phyloP scores from a whole-genome alignment of 257 asterid species.

The Scutellaria barbata region DNA sequence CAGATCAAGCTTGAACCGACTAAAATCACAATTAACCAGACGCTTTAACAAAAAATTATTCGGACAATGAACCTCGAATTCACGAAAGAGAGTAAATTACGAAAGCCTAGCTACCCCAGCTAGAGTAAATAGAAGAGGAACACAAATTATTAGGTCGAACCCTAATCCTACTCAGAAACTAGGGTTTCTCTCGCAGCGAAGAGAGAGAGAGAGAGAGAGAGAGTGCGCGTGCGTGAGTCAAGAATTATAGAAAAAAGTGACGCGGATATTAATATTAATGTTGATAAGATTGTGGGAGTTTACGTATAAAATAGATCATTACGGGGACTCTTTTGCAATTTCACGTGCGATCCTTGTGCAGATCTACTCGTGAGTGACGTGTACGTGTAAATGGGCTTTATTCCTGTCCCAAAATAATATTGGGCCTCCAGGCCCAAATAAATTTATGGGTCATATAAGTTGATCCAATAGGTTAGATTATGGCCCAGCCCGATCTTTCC shows the following conservation, averaged over 20 bases:
- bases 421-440: no score
- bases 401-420: no score
- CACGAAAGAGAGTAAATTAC: constrained; percentile 3
- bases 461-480: not conserved
- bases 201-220: not conserved
- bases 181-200: constrained; percentile 40
- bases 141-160: constrained; percentile 21
- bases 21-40: constrained; percentile 15
- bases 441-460: no score
- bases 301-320: not conserved
- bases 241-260: constrained; percentile 11
- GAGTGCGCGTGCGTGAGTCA: not conserved
- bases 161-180: constrained; percentile 37
- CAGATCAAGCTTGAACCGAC: constrained; percentile 39
- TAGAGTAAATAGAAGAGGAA: constrained; percentile 13
- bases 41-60: not conserved
- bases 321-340: no score
- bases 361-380: no score
- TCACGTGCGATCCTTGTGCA: no score
- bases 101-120: not conserved
- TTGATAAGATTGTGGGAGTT: constrained; percentile 23
- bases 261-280: not conserved
- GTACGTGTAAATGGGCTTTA: no score
- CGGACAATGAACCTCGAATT: constrained; percentile 4
- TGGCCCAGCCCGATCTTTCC: constrained; percentile 4